Evolutionary conservation across 2,329 filamentous ascomycete species (phyloP).

Genomic region (Exophiala sideris): DNA sequence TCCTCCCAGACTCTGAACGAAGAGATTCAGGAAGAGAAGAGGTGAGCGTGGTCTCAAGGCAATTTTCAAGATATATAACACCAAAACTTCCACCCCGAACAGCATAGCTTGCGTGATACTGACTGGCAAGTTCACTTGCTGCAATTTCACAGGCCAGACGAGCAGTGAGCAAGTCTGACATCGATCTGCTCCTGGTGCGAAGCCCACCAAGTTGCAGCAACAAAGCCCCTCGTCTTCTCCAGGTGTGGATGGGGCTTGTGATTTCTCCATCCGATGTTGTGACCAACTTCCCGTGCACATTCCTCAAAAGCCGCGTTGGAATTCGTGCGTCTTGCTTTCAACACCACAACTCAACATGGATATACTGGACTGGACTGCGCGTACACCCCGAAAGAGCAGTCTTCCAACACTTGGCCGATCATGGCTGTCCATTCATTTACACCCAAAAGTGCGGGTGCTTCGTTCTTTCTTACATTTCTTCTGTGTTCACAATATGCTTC

Average conservation of each 20-base stretch:
- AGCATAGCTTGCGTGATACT: not conserved
- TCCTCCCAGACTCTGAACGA: constrained; percentile 17
- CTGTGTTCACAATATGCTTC: constrained; percentile 14
- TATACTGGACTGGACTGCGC: not conserved
- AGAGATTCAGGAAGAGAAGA: constrained; percentile 7
- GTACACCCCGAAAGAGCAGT: constrained; percentile 3
- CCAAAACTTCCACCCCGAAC: not conserved
- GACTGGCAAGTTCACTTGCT: not conserved
- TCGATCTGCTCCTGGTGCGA: no score
- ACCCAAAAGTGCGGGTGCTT: not conserved
- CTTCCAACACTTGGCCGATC: constrained; percentile 11
- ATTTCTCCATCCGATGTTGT: constrained; percentile 9
- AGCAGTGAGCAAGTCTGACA: no score
- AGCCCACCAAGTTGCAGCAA: no score
- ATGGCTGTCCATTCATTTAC: constrained; percentile 20
- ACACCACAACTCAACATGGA: constrained; percentile 7
- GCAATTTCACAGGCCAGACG: no score
- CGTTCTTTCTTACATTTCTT: constrained; percentile 12
- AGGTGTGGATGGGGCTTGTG: not conserved
- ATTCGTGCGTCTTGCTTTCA: constrained; percentile 6
- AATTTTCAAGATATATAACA: no score
- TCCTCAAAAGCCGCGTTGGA: constrained; percentile 18
- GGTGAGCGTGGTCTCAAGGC: not conserved
- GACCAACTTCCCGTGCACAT: constrained; percentile 12
- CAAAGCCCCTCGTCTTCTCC: not conserved